A percentile compares a stretch with the other conserved stretches of the same genome.
Conservation (phyloP, 2,329 filamentous ascomycete species). For the Penicillium sp. region DNA sequence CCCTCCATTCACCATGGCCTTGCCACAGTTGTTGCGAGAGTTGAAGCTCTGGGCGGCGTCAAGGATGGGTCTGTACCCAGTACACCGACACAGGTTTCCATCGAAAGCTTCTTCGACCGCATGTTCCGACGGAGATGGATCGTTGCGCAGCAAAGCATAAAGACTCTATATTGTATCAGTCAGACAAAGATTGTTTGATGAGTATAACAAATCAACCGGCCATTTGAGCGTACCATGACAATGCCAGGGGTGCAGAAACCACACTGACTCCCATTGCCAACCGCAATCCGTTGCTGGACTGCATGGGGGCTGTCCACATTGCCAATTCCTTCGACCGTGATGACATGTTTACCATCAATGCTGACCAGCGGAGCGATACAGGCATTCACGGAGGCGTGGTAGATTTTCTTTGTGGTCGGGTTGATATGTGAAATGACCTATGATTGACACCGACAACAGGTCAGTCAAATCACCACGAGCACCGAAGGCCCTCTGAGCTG, state of each 20-base stretch:
- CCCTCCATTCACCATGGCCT: constrained; percentile 57
- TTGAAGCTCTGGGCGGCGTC: constrained; percentile 88
- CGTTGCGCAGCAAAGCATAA: constrained; percentile 87
- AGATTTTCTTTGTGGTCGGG: constrained; percentile 85
- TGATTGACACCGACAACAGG: constrained; percentile 6
- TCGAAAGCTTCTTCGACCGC: constrained; percentile 96
- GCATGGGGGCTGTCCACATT: constrained; percentile 83
- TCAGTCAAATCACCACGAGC: constrained; percentile 2
- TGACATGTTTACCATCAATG: constrained; percentile 95
- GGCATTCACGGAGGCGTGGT: constrained; percentile 95
- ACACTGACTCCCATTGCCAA: constrained; percentile 88
- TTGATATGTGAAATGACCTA: constrained; percentile 86
- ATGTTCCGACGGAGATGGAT: constrained; percentile 69
- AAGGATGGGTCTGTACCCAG: constrained; percentile 88
- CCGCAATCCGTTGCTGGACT: constrained; percentile 84
- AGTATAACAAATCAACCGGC: background rate
- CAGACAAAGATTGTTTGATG: background rate
- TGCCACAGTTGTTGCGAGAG: constrained; percentile 54
- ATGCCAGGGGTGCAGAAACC: constrained; percentile 97
- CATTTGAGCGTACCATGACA: constrained; percentile 64
- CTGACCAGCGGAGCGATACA: constrained; percentile 90
- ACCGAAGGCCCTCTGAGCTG: too few relatives aligned
- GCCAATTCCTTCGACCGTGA: constrained; percentile 95
- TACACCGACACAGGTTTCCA: constrained; percentile 92
- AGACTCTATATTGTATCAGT: constrained; percentile 59